A percentile compares a stretch with the other conserved stretches of the same genome.
Conservation (phyloP, 2,329 filamentous ascomycete genomes). For the Arthrobotrys entomopaga region DNA sequence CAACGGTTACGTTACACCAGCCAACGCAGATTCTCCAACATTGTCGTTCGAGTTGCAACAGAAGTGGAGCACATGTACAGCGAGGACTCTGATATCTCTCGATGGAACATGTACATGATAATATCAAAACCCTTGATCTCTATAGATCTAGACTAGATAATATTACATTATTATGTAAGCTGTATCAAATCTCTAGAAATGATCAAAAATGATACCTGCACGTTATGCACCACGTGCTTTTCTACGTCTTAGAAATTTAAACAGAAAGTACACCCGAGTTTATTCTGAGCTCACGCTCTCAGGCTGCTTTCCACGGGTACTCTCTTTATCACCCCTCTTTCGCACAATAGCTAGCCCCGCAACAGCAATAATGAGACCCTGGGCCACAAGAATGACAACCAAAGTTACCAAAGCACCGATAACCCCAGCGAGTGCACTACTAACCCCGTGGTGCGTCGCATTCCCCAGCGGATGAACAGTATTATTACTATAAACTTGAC, state of each 20-base stretch:
- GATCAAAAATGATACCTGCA: too few species aligned
- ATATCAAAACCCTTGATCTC: too few species aligned
- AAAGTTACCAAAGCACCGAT: constrained; percentile 40
- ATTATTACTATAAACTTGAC: constrained; percentile 14
- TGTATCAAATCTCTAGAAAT: too few species aligned
- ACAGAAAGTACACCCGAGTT: too few species aligned
- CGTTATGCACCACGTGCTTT: too few species aligned
- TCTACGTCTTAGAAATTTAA: too few species aligned
- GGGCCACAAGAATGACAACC: constrained; percentile 33
- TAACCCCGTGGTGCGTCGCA: constrained; percentile 29
- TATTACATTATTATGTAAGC: too few species aligned
- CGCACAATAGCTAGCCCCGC: constrained; percentile 34
- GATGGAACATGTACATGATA: too few species aligned
- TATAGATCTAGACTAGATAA: too few species aligned
- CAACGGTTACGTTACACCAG: constrained; percentile 55
- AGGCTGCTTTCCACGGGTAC: constrained; percentile 24
- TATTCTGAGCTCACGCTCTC: constrained; percentile 43
- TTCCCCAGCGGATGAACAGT: constrained; percentile 8
- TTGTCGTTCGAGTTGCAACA: constrained; percentile 26
- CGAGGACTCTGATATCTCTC: too few species aligned
- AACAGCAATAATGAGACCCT: constrained; percentile 36
- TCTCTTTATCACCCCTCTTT: constrained; percentile 27
- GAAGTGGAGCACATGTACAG: constrained; percentile 25
- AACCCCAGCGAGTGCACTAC: constrained; percentile 30
- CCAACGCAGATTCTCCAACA: constrained; percentile 49